These are phyloP conservation scores for Venturia pyrina DNA, from an alignment of 2,329 filamentous ascomycete species.

Conservation along the genomic window DNA sequence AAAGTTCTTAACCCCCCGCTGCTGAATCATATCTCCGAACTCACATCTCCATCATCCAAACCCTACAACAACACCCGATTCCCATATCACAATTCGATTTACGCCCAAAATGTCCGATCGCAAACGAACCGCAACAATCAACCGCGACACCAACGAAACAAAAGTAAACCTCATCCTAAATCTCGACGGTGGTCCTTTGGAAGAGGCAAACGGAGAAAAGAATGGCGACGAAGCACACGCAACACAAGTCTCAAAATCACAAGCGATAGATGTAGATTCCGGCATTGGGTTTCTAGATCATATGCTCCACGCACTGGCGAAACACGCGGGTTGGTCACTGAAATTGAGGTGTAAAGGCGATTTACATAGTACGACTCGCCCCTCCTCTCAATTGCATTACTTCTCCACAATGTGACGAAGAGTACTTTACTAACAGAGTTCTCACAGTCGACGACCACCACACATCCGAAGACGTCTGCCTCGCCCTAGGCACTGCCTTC, in stretches of 20 bases:
- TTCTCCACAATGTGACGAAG: not conserved
- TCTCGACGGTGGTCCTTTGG: constrained; percentile 71
- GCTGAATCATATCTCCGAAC: not conserved
- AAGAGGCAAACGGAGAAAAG: constrained; percentile 21
- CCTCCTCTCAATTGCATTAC: not conserved
- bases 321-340: constrained; percentile 92
- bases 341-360: constrained; percentile 77
- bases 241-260: constrained; percentile 70
- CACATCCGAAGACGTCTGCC: constrained; percentile 90
- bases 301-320: constrained; percentile 94
- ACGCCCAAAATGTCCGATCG: constrained; percentile 17
- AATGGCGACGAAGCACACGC: constrained; percentile 50
- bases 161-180: constrained; percentile 90
- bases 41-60: not conserved
- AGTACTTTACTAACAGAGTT: not conserved
- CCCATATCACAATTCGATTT: not conserved
- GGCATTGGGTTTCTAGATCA: constrained; percentile 98
- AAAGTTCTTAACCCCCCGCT: not conserved
- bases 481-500: constrained; percentile 82
- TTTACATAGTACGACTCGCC: constrained; percentile 61
- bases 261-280: constrained; percentile 79
- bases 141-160: constrained; percentile 94
- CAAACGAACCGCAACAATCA: constrained; percentile 62
- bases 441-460: constrained; percentile 88
- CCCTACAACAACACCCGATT: not conserved